phyloP scores from a whole-genome alignment of 169 alveolate genomes.

The Cardiosporidium cionae region DNA sequence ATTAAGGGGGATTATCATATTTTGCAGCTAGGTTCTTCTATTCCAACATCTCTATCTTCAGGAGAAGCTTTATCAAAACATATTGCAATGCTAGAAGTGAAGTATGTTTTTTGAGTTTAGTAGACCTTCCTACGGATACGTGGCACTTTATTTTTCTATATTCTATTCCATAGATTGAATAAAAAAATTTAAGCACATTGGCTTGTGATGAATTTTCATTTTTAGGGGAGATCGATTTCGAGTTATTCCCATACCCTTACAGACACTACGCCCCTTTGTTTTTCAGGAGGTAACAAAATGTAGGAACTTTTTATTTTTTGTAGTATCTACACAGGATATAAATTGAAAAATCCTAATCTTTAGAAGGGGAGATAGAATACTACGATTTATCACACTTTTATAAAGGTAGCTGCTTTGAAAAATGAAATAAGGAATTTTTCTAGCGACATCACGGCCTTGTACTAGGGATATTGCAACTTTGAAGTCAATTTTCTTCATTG shows the following conservation, averaged over 20 bases:
- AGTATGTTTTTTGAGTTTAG: background rate
- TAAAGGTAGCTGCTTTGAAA: too few species aligned
- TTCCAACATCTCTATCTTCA: constrained; percentile 27
- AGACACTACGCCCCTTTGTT: constrained; percentile 9
- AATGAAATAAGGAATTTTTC: too few species aligned
- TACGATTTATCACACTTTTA: too few species aligned
- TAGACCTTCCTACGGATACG: background rate
- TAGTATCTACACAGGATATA: too few species aligned
- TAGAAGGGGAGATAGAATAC: too few species aligned
- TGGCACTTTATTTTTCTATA: too few species aligned
- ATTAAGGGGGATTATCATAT: constrained; percentile 12
- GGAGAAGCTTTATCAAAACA: constrained; percentile 32
- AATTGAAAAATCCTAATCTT: too few species aligned
- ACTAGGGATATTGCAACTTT: too few species aligned
- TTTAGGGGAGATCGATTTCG: constrained; percentile 18
- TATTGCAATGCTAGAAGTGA: constrained; percentile 13
- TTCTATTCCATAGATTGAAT: background rate
- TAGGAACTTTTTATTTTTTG: too few species aligned
- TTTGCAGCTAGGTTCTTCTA: constrained; percentile 37
- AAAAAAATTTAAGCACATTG: background rate
- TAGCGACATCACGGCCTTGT: too few species aligned
- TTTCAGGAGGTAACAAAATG: constrained; percentile 18
- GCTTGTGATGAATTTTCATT: background rate
- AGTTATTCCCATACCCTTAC: constrained; percentile 1
- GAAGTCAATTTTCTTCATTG: too few species aligned